Evolutionary conservation across 192 early-diverging fungal species (phyloP).

Genomic region (Coemansia sp.): DNA sequence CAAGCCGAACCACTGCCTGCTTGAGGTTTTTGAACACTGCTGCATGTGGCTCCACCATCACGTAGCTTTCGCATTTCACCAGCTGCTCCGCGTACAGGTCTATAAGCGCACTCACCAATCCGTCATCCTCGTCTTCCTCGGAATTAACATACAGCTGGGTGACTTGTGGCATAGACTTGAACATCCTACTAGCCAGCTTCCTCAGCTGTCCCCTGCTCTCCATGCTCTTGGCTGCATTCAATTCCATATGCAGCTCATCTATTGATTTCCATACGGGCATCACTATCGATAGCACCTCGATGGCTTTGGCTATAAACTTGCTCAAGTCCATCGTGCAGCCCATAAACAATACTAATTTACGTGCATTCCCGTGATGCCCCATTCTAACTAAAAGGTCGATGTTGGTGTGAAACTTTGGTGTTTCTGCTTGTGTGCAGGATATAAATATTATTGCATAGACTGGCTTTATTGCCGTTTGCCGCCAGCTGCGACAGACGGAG

Average conservation of each 20-base stretch:
- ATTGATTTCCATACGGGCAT: neutral
- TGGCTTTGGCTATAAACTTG: neutral
- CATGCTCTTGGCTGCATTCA: neutral
- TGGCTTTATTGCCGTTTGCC: constrained; percentile 1
- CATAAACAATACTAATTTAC: neutral
- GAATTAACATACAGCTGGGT: constrained; percentile 1
- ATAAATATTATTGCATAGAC: constrained; percentile 18
- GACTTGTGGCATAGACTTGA: too few species aligned
- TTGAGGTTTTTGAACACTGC: neutral
- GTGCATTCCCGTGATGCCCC: neutral
- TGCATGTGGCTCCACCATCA: neutral
- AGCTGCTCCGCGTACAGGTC: constrained; percentile 6
- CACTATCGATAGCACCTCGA: constrained; percentile 5
- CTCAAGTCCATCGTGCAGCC: constrained; percentile 1
- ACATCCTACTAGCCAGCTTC: too few species aligned
- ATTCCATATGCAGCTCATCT: neutral
- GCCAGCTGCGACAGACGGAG: constrained; percentile 16
- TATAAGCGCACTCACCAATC: neutral
- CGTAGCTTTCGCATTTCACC: neutral
- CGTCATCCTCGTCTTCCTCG: neutral
- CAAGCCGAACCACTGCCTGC: neutral
- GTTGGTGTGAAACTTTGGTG: constrained; percentile 5
- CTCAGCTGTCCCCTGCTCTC: too few species aligned
- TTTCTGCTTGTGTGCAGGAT: neutral
- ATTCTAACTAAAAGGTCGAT: constrained; percentile 9